A percentile compares a stretch with the other conserved stretches of the same genome.
phyloP scores from a whole-genome alignment of 1,284 basidiomycete species.

The Trichosporon coremiiforme region DNA sequence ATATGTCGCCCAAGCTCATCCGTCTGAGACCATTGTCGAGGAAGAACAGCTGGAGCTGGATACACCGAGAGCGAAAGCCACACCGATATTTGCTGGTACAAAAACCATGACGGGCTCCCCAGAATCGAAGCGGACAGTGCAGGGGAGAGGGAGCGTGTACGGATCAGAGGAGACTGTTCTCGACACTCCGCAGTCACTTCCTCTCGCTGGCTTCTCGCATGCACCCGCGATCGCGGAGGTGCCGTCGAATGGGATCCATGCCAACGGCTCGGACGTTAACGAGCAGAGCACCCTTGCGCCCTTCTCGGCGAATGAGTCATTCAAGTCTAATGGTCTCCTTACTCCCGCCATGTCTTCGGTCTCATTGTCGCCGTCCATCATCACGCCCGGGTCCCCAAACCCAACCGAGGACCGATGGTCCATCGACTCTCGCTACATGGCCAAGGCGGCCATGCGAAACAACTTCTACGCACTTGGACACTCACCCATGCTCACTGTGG shows the following conservation, averaged over 20 bases:
- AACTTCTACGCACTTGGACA: constrained; percentile 30
- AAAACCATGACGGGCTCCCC: not conserved
- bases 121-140: constrained; percentile 14
- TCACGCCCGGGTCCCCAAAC: constrained; percentile 21
- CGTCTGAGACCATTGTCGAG: not conserved
- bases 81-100: not conserved
- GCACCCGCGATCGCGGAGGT: constrained; percentile 1
- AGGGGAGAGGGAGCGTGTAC: not conserved
- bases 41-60: not conserved
- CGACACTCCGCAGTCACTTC: constrained; percentile 24
- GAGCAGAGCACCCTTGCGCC: not conserved
- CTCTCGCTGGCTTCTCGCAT: constrained; percentile 1
- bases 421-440: constrained; percentile 21
- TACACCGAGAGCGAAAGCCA: constrained; percentile 4
- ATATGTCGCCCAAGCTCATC: not conserved
- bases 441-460: constrained; percentile 14
- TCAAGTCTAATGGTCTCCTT: not conserved
- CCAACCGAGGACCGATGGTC: constrained; percentile 24
- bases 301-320: not conserved
- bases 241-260: not conserved
- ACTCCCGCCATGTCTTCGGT: constrained; percentile 7
- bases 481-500: constrained; percentile 23
- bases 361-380: not conserved
- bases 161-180: constrained; percentile 26
- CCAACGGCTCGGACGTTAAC: not conserved